Base-by-base conservation (phyloP, 1,284 basidiomycete genomes). In the Cutaneotrichosporon sp. region DNA sequence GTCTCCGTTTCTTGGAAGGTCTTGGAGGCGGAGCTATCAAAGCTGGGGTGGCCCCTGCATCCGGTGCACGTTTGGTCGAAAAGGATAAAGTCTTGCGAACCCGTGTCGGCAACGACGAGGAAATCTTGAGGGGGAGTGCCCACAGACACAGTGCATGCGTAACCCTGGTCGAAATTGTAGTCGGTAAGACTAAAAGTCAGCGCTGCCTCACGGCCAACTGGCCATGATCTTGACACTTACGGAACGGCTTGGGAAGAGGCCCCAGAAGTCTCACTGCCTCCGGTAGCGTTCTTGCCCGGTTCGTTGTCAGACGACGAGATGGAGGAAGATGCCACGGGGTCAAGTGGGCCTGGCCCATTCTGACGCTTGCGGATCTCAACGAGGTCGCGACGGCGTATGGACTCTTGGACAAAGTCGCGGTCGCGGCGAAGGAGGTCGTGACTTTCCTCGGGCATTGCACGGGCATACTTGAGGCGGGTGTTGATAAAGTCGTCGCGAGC, bases 21-120 rank as follows among this genome's bases (percentile, higher is more conserved):
- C 20, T 36, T 37, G 4, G 61, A 63, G n/a, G 39, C 21, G 5
- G 46, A 18, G 15, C 56, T 46, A n/a, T 63, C 58, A 39, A 58
- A 68, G 33, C 43, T 40, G 3, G 60, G 58, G 17, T 62, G 50
- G 18, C 52, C 47, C 1, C 21, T 36, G 35, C 64, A 67, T 4
- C 20, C 39, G 12, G 2, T 8, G 21, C 51, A 52, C 2, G 14
- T 8, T 49, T 92, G 88, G 68, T 92, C 90, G 66, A 91, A 90
- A 53, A 92, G 77, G 69, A 93, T 91, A 77, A 90, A 87, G 76
- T 96, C 91, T 7, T 86, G 88, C 72, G 89, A 89, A 64, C 82
- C 83, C 50, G 93, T 80, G 0, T 90, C 91, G 65, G 89, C 87
- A 12, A 88, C 86, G 50, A 96, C 90, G 75, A 94, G 91, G 14